Evolutionary conservation across 2,329 filamentous ascomycete species (phyloP).

Genomic region (Shiraia bambusicola): DNA sequence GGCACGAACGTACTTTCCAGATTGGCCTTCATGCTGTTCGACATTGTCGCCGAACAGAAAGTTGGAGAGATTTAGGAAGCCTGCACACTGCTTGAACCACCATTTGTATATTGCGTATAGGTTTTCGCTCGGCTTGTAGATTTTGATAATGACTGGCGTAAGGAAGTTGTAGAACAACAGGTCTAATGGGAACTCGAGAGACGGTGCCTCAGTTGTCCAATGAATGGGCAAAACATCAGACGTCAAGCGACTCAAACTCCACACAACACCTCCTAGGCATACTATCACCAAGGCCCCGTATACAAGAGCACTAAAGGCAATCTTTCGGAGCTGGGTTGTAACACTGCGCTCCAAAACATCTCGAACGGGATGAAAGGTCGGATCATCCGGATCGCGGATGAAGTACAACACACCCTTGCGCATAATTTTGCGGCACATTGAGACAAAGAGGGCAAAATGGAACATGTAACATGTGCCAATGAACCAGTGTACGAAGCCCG

Average conservation of each 20-base stretch:
- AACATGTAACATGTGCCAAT: slow-evolving; percentile 99
- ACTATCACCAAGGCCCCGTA: slow-evolving; percentile 91
- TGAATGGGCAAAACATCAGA: slow-evolving; percentile 81
- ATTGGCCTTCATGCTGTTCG: slow-evolving; percentile 77
- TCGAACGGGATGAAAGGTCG: slow-evolving; percentile 94
- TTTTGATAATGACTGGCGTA: slow-evolving; percentile 81
- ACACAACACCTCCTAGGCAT: slow-evolving; percentile 92
- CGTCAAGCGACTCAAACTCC: slow-evolving; percentile 73
- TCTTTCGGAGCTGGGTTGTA: slow-evolving; percentile 90
- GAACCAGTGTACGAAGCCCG: slow-evolving; percentile 97
- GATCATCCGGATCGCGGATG: slow-evolving; percentile 96
- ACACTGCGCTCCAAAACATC: slow-evolving; percentile 94
- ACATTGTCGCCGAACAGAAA: slow-evolving; percentile 88
- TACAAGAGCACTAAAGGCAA: slow-evolving; percentile 91
- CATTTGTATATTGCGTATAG: slow-evolving; percentile 86
- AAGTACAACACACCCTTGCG: slow-evolving; percentile 94
- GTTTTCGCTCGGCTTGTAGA: slow-evolving; percentile 81
- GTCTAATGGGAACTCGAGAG: slow-evolving; percentile 92
- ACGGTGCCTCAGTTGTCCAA: slow-evolving; percentile 89
- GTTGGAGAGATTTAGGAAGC: slow-evolving; percentile 76
- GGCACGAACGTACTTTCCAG: slow-evolving; percentile 85
- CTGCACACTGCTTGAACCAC: slow-evolving; percentile 92
- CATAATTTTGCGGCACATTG: slow-evolving; percentile 98
- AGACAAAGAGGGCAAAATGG: slow-evolving; percentile 96
- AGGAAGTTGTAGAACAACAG: slow-evolving; percentile 96